phyloP scores from a whole-genome alignment of 192 early-diverging fungal genomes.

The Dissophora globulifera region DNA sequence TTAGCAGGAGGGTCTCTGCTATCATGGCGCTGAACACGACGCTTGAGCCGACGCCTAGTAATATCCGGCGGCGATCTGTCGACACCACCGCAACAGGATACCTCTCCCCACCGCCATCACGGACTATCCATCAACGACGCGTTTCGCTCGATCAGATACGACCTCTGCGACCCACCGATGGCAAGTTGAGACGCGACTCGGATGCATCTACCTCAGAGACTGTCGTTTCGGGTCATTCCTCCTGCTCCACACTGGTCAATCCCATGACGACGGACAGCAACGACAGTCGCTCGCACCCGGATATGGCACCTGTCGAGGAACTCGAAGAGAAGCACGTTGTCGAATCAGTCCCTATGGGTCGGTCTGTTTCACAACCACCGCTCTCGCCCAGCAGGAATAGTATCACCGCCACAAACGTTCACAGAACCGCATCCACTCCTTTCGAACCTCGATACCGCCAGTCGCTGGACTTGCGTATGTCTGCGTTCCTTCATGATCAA shows the following conservation, averaged over 20 bases:
- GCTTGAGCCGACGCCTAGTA: background rate
- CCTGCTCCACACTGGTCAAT: slow-evolving; percentile 26
- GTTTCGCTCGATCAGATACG: slow-evolving; percentile 21
- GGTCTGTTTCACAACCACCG: slow-evolving; percentile 3
- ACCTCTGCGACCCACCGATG: background rate
- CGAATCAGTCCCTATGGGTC: slow-evolving; percentile 3
- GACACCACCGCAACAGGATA: background rate
- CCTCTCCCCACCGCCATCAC: background rate
- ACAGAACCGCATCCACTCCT: background rate
- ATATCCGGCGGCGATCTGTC: slow-evolving; percentile 1
- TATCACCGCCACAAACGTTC: no score
- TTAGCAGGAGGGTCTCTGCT: slow-evolving; percentile 30
- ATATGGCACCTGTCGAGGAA: background rate
- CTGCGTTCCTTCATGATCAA: slow-evolving; percentile 2
- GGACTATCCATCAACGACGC: background rate
- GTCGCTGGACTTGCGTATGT: slow-evolving; percentile 22
- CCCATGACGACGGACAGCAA: slow-evolving; percentile 7
- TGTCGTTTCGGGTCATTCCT: slow-evolving; percentile 27
- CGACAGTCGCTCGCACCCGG: slow-evolving; percentile 2
- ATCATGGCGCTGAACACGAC: slow-evolving; percentile 21
- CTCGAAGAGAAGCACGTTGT: background rate
- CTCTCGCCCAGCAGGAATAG: no score
- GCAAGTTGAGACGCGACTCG: slow-evolving; percentile 27
- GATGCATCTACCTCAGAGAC: slow-evolving; percentile 41
- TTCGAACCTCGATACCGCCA: slow-evolving; percentile 15